Base-by-base conservation (phyloP, 371 early-diverging fungal genomes). In the Circinella umbellata region DNA sequence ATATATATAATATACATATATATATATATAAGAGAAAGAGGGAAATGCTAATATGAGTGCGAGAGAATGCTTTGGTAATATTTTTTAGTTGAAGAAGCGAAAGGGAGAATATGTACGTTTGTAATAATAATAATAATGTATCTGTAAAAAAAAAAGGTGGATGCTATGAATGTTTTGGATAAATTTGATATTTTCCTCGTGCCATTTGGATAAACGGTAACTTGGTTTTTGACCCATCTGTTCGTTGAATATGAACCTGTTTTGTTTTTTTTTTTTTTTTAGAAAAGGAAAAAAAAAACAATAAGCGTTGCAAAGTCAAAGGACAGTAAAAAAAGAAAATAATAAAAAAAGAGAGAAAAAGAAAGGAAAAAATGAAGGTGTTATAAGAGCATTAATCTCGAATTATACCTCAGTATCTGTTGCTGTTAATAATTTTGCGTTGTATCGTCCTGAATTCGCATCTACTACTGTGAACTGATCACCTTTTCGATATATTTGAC, bases 201-300 rank as follows among this genome's bases (percentile, higher is more conserved):
- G 69, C 53, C 55, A 73, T 42, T 63, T 71, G 69, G 17, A 60
- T 55, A 66, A 74, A 67, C 15, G 70, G 73, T 51, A 76, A 53
- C 49, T 65, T 72, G 47, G 76, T 73, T 63, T 73, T 76, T 13
- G 76, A 76, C 8, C 76, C 76, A 49, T 76, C 76, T 37, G 76
- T 76, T 47, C 76, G 67, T 46, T 76, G 76, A 15, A 76, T 69
- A 18, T 64, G 47, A 51, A 72, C 73, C 76, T 76, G 38, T 42
- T 42, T 42, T 42, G 6, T 6, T 42, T 9, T 42, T 42, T 17
- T 61, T 54, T 42, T 42, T 42, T 42, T 42, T 42, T 1, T 4
- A 37, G 9, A 7, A 49, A 34, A 3, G 42, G 3, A 42, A 42
- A 42, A 42, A 11, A 42, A 27, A 27, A 57, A n/a, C 57, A 46